phyloP scores from a whole-genome alignment of 2,329 filamentous ascomycete genomes.

The Colletotrichum spinosum region DNA sequence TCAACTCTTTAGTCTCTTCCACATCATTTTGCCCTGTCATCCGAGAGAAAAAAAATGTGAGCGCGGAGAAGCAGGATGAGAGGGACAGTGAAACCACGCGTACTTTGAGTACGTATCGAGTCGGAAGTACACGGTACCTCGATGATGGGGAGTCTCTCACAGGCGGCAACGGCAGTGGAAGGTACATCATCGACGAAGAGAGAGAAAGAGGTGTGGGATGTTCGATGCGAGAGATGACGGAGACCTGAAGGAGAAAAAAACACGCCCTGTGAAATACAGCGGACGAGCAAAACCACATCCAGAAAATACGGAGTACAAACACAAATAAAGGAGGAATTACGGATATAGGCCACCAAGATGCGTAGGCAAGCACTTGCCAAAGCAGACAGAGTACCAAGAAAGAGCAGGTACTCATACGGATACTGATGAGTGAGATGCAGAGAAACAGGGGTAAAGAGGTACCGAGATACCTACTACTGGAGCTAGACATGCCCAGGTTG shows the following conservation, averaged over 20 bases:
- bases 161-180: background rate
- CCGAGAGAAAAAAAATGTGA: background rate
- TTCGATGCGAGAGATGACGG: slow-evolving; percentile 18
- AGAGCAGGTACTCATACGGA: too few species aligned
- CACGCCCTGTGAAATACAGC: slow-evolving; percentile 15
- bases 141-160: background rate
- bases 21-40: background rate
- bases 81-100: background rate
- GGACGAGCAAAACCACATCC: background rate
- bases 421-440: too few species aligned
- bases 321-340: too few species aligned
- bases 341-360: too few species aligned
- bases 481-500: too few species aligned
- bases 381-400: too few species aligned
- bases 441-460: too few species aligned
- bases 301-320: too few species aligned
- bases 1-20: too few species aligned
- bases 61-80: background rate
- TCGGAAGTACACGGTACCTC: too few species aligned
- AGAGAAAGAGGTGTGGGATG: slow-evolving; percentile 3
- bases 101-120: background rate
- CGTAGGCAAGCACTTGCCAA: too few species aligned
- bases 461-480: too few species aligned
- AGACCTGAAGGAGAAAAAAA: background rate
- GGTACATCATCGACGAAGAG: background rate